These are phyloP conservation scores for Anthostomella pinea DNA, from an alignment of 2,329 filamentous ascomycete genomes.

Conservation along the genomic window DNA sequence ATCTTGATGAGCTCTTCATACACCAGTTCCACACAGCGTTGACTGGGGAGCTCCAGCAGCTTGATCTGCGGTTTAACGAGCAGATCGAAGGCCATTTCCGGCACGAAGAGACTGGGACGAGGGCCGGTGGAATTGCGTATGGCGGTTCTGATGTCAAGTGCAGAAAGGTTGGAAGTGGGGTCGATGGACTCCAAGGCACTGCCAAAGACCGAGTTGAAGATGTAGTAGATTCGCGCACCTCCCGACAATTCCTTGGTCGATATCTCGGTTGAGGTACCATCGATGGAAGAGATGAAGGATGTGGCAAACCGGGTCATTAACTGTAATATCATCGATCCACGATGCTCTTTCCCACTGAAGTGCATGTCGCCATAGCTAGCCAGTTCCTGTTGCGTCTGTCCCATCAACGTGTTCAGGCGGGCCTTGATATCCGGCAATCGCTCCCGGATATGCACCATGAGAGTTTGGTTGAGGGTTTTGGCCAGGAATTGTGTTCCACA, in stretches of 20 bases:
- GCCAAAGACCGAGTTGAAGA: constrained; percentile 98
- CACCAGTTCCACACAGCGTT: constrained; percentile 94
- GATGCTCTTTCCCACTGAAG: constrained; percentile 95
- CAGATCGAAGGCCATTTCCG: constrained; percentile 95
- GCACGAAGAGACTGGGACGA: constrained; percentile 91
- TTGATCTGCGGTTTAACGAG: constrained; percentile 99
- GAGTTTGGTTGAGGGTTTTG: constrained; percentile 88
- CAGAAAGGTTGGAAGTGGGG: constrained; percentile 90
- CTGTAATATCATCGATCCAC: constrained; percentile 90
- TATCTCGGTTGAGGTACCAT: constrained; percentile 97
- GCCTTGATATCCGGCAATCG: constrained; percentile 97
- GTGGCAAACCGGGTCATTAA: constrained; percentile 98
- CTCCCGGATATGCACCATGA: constrained; percentile 96
- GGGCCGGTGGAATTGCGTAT: constrained; percentile 98
- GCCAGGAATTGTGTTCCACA: constrained; percentile 94
- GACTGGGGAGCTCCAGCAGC: constrained; percentile 87
- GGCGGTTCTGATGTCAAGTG: constrained; percentile 91
- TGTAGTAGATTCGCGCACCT: constrained; percentile 95
- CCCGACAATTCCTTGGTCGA: constrained; percentile 97
- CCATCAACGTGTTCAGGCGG: constrained; percentile 95
- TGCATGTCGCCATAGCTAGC: constrained; percentile 97
- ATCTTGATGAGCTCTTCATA: constrained; percentile 99
- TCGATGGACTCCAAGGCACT: constrained; percentile 96
- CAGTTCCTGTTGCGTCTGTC: constrained; percentile 97
- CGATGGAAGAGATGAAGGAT: constrained; percentile 97